Evolutionary conservation across 2,329 filamentous ascomycete species (phyloP), one percentile per base, ranked within the genome.

Genomic region (Coleophoma crateriformis): DNA sequence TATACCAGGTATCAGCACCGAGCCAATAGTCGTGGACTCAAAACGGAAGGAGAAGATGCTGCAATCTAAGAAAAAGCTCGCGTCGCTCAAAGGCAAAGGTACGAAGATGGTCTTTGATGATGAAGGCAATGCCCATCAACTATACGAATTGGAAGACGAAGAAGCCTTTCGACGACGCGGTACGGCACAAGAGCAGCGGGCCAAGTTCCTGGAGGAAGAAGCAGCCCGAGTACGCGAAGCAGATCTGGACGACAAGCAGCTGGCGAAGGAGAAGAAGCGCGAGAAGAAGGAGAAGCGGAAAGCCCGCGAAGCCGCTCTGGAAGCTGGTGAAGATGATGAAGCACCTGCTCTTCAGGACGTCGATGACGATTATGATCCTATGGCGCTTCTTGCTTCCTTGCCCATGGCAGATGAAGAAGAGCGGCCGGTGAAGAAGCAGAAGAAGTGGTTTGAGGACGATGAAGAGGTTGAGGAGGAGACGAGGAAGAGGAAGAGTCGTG

Each of bases 41-140:
- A 95, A 97, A 68, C 89, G 94, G 20, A 85, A 90, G 58, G 92
- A 96, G 71, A 97, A 96, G 72, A 79, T 96, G n/a, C 80, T 97
- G 57, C 87, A 87, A 63, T 95, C 88, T 17, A 97, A 96, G 77
- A 96, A 96, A 77, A 88, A 95, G 69, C 80, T 96, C 57, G 79
- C 90, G 64, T 94, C 95, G 66, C 88, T 89, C 74, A 95, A 90
- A 74, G 88, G 90, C 63, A 87, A 86, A 64, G 87, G 89, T 12
- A 85, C 81, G 38, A 95, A 94, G 66, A 73, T 96, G 7, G 78
- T 96, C 5, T 99, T 92, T 66, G 92, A 97, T 69, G 91, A 96
- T 44, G 90, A 96, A 33, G 92, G 91, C 58, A 84, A 87, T 54
- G 77, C 90, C 3, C 90, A 94, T 67, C 81, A 88, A 54, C 68